Percentiles rank a stretch among this genome's conserved stretches.
Evolutionary conservation across 176 grass and related monocot genomes (phyloP).

Genomic region (Thinopyrum elongatum): DNA sequence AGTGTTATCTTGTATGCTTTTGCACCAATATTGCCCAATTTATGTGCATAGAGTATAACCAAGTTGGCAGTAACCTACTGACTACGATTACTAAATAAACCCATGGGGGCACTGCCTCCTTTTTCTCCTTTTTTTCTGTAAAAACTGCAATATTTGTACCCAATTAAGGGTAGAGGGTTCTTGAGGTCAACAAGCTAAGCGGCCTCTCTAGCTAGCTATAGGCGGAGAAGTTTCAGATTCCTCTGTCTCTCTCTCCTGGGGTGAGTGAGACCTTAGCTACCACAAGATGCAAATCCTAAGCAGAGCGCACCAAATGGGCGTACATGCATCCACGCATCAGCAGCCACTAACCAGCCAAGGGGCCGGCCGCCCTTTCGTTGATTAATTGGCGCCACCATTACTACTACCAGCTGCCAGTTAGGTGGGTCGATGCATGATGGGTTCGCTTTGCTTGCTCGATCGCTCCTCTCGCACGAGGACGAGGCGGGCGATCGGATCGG

Average conservation of each 20-base stretch:
- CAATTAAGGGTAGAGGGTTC: background rate
- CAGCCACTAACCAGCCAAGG: conserved; percentile 29
- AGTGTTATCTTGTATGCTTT: background rate
- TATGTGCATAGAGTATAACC: background rate
- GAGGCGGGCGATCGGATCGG: background rate
- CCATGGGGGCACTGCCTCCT: background rate
- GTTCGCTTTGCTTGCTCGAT: background rate
- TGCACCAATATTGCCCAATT: background rate
- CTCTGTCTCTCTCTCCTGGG: conserved; percentile 6
- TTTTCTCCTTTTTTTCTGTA: background rate
- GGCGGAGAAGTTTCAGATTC: conserved; percentile 23
- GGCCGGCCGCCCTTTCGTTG: background rate
- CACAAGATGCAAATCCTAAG: conserved; percentile 43
- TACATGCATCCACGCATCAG: conserved; percentile 32
- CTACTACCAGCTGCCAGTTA: conserved; percentile 5
- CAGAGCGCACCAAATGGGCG: conserved; percentile 35
- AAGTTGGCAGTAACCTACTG: background rate
- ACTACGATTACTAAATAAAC: background rate
- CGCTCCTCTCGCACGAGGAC: background rate
- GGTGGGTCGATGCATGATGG: background rate
- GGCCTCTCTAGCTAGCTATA: background rate
- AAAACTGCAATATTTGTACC: background rate
- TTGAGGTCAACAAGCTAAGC: conserved; percentile 27
- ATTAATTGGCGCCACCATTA: conserved; percentile 27
- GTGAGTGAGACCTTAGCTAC: background rate